These are phyloP conservation scores for Agrocybe pediades DNA, from an alignment of 768 basidiomycete genomes.

Conservation along the genomic window DNA sequence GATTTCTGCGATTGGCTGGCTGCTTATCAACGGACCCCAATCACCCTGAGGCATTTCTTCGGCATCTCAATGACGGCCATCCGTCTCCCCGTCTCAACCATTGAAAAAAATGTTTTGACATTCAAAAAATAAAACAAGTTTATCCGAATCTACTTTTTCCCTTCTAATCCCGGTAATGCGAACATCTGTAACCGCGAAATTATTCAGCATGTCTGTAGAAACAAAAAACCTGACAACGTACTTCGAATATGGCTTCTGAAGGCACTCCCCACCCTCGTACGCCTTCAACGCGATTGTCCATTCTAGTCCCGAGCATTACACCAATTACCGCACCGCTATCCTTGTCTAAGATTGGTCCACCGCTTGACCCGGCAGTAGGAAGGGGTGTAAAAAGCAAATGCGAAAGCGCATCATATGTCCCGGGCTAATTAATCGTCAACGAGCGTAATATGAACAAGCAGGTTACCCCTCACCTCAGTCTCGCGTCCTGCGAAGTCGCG, in stretches of 20 bases:
- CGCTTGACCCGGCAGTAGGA: conserved; percentile 68
- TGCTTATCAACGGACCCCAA: conserved; percentile 26
- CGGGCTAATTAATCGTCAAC: conserved; percentile 41
- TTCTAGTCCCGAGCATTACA: conserved; percentile 59
- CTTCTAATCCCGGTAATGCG: conserved; percentile 46
- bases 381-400: conserved; percentile 55
- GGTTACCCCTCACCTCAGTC: conserved; percentile 42
- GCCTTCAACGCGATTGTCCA: conserved; percentile 58
- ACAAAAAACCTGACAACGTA: conserved; percentile 17
- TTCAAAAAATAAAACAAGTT: background rate
- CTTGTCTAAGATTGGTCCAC: conserved; percentile 67
- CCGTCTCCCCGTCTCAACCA: background rate
- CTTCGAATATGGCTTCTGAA: conserved; percentile 66
- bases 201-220: background rate
- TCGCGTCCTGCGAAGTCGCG: conserved; percentile 60
- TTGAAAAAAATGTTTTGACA: conserved; percentile 13
- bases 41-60: conserved; percentile 33
- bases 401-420: conserved; percentile 67
- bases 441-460: background rate
- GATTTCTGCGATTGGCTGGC: conserved; percentile 48
- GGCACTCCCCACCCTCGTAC: conserved; percentile 63
- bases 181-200: conserved; percentile 46
- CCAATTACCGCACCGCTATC: conserved; percentile 67
- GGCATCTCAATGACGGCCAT: background rate
- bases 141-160: conserved; percentile 24